A percentile compares a stretch with the other conserved stretches of the same genome.
phyloP scores from a whole-genome alignment of 352 stramenopile species.

The Lagenidium giganteum region DNA sequence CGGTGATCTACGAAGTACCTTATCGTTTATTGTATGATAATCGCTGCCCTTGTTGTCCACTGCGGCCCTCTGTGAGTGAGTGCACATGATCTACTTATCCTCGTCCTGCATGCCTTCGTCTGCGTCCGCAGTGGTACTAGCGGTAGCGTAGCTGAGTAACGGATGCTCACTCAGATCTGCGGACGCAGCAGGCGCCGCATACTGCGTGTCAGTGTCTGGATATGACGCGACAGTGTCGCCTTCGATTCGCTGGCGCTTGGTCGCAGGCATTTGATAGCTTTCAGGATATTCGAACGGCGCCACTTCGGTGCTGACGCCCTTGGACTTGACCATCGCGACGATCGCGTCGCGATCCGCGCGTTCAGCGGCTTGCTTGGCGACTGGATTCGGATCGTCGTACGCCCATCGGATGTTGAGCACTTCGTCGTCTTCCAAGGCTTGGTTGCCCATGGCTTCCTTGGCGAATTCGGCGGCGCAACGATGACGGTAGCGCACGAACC shows the following conservation, averaged over 20 bases:
- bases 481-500: slow-evolving; percentile 86
- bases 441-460: slow-evolving; percentile 89
- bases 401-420: slow-evolving; percentile 92
- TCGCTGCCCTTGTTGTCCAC: too few species aligned
- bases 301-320: slow-evolving; percentile 50
- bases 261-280: slow-evolving; percentile 65
- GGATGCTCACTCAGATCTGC: slow-evolving; percentile 17
- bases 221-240: slow-evolving; percentile 62
- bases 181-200: slow-evolving; percentile 4
- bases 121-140: slow-evolving; percentile 9
- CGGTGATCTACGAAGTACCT: too few species aligned
- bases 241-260: slow-evolving; percentile 67
- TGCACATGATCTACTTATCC: too few species aligned
- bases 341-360: slow-evolving; percentile 88
- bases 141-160: slow-evolving; percentile 61
- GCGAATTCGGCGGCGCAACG: slow-evolving; percentile 78
- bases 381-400: slow-evolving; percentile 91
- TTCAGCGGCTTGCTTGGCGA: slow-evolving; percentile 83
- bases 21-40: too few species aligned
- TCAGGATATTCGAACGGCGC: slow-evolving; percentile 77
- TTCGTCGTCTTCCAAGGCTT: slow-evolving; percentile 82
- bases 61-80: too few species aligned
- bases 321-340: slow-evolving; percentile 74
- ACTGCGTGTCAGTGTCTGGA: slow-evolving; percentile 68
- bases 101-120: slow-evolving; percentile 13